Conservation (phyloP, 2,329 filamentous ascomycete genomes). For the Aureobasidium sp. region DNA sequence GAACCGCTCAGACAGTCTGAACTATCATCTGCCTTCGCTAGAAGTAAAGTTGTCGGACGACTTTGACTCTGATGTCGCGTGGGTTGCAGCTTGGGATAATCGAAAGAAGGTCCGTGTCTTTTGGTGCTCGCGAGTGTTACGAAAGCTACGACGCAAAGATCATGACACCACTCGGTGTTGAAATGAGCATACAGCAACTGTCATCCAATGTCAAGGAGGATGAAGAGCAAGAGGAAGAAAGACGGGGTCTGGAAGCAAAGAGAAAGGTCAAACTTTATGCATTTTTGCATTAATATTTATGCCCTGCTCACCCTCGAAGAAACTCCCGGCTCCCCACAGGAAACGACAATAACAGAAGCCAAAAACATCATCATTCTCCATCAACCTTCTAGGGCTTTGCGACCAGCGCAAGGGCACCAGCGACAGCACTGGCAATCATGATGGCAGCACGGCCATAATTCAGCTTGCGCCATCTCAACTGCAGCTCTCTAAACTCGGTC, state of each 20-base stretch:
- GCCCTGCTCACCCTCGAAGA: neutral
- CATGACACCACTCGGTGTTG: too few relatives aligned
- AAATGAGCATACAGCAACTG: neutral
- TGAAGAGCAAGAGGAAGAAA: too few relatives aligned
- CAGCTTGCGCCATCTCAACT: conserved; percentile 24
- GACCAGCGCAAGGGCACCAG: conserved; percentile 14
- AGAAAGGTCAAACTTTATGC: neutral
- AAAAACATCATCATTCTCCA: neutral
- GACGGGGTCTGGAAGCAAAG: neutral
- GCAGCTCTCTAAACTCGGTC: conserved; percentile 24
- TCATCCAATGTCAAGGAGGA: neutral
- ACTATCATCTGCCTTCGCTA: neutral
- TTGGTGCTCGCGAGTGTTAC: neutral
- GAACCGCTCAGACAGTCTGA: neutral
- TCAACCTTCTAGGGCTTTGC: conserved; percentile 4
- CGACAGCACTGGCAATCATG: conserved; percentile 20
- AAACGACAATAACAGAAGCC: neutral
- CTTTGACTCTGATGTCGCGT: neutral
- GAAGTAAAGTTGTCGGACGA: neutral
- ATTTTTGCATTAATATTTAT: conserved; percentile 3
- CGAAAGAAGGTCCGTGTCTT: neutral
- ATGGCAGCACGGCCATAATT: conserved; percentile 24
- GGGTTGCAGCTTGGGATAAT: neutral
- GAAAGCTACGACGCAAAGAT: neutral
- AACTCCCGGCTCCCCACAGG: conserved; percentile 7